phyloP scores from a whole-genome alignment of 345 rosid species.

The Crucihimalaya himalaica region DNA sequence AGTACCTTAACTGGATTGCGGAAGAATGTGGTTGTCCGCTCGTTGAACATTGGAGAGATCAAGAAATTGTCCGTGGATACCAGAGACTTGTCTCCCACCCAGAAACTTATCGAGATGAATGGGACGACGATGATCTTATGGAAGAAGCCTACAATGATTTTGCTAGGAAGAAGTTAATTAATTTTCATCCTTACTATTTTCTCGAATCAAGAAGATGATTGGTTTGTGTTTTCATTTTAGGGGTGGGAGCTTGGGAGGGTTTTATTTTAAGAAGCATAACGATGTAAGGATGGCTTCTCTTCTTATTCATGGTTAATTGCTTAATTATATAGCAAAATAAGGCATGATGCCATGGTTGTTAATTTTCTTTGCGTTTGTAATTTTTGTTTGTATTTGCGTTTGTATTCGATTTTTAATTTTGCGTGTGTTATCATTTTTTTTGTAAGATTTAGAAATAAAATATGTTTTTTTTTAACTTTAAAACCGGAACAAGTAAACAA shows the following conservation, averaged over 20 bases:
- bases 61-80: conserved; percentile 24
- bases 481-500: no score
- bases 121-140: conserved; percentile 53
- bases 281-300: no score
- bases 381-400: no score
- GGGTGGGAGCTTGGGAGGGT: not conserved
- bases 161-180: conserved; percentile 17
- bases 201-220: not conserved
- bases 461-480: no score
- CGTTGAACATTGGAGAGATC: conserved; percentile 58
- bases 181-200: not conserved
- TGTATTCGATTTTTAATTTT: no score
- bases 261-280: no score
- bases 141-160: conserved; percentile 52
- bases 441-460: no score
- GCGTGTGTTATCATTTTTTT: no score
- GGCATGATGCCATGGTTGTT: no score
- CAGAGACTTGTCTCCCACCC: conserved; percentile 26
- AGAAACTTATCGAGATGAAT: conserved; percentile 53
- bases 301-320: no score
- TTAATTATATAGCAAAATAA: no score
- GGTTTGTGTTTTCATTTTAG: not conserved
- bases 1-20: conserved; percentile 45
- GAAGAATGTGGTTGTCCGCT: conserved; percentile 39
- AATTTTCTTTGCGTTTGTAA: no score